Conservation (phyloP, 805 yeast species). For the Candida ficus region DNA sequence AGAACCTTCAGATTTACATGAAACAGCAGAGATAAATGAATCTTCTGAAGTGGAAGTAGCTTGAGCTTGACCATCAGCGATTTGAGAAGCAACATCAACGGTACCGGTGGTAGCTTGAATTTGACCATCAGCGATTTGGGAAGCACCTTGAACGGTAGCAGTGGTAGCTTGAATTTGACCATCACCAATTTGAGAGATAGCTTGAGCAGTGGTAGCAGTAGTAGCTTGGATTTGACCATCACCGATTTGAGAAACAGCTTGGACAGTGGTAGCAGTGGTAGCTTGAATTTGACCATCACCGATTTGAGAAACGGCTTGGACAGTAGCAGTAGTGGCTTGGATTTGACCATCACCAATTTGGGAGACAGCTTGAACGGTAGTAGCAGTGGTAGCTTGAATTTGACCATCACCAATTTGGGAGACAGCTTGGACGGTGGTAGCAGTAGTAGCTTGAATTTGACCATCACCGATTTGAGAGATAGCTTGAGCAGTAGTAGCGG, state of each 20-base stretch:
- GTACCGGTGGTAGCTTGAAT: conserved; percentile 4
- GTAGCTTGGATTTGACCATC: conserved; percentile 11
- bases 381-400: conserved; percentile 28
- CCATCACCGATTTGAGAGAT: conserved; percentile 37
- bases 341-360: conserved; percentile 29
- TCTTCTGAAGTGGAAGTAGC: not conserved
- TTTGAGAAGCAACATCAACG: conserved; percentile 1
- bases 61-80: conserved; percentile 8
- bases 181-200: conserved; percentile 37
- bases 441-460: conserved; percentile 28
- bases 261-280: conserved; percentile 20
- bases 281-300: conserved; percentile 25
- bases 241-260: conserved; percentile 17
- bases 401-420: conserved; percentile 28
- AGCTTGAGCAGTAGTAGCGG: conserved; percentile 5
- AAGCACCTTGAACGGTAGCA: conserved; percentile 1
- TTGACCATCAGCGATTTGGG: conserved; percentile 6
- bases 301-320: conserved; percentile 26
- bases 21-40: not conserved
- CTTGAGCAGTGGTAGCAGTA: conserved; percentile 39
- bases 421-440: conserved; percentile 18
- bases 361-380: conserved; percentile 22
- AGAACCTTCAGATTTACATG: conserved; percentile 6
- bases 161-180: conserved; percentile 11
- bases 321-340: conserved; percentile 24